These are phyloP conservation scores for Tulasnella sp. DNA, from an alignment of 768 basidiomycete species.

Conservation along the genomic window DNA sequence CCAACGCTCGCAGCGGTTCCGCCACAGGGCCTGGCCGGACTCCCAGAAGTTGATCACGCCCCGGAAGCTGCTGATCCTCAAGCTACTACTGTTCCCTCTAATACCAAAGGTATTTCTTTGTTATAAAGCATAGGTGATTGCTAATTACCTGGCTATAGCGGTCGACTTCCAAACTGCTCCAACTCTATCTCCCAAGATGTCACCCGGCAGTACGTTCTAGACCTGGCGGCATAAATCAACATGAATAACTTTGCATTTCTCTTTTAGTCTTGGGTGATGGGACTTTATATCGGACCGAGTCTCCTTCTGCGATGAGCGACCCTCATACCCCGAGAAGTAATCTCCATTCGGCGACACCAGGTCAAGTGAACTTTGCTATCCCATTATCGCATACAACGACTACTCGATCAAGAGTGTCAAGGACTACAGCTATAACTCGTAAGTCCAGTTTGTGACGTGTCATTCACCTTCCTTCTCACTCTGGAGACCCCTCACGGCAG, in stretches of 20 bases:
- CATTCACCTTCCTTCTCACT: not conserved
- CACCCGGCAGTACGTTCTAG: not conserved
- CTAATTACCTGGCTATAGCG: not conserved
- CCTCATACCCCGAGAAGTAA: not conserved
- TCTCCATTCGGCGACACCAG: not conserved
- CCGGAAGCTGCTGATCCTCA: not conserved
- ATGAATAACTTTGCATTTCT: not conserved
- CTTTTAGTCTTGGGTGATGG: not conserved
- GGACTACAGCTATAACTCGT: not conserved
- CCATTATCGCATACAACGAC: slow-evolving; percentile 3
- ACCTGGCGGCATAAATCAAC: not conserved
- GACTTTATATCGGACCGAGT: slow-evolving; percentile 21
- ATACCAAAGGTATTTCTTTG: not conserved
- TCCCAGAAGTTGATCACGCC: not conserved
- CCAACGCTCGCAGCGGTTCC: not conserved
- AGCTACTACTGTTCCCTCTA: not conserved
- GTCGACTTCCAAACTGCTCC: not conserved
- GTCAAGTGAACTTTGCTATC: slow-evolving; percentile 9
- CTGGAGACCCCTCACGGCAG: not conserved
- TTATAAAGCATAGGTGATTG: not conserved
- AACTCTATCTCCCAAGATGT: not conserved
- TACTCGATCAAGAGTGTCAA: not conserved
- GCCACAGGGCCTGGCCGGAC: not conserved
- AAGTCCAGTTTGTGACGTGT: not conserved
- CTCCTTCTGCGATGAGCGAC: slow-evolving; percentile 23